Base-by-base conservation (phyloP, 352 stramenopile genomes). In the Thalassiosira hispida region DNA sequence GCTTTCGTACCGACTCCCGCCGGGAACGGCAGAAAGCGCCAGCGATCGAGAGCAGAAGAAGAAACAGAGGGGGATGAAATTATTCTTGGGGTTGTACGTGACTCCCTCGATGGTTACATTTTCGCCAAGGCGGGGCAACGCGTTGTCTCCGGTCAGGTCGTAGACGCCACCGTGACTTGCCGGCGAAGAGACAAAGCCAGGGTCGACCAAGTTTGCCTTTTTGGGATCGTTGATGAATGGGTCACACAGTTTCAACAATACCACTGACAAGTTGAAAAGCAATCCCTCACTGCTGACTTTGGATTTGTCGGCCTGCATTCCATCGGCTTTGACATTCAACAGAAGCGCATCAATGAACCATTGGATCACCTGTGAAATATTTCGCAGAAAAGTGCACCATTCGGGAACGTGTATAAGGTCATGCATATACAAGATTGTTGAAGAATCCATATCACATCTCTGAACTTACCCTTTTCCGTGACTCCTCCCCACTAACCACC, bases 61-160 rank as follows among this genome's bases (percentile, higher is more conserved):
- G 79, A 98, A 99, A 73, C 94, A 98, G 40, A 97, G 91, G 9
- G 97, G 97, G 81, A 98, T 97, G 79, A 99, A 99, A 73, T 96
- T 97, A 82, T 98, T 98, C 25, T 97, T 91, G 59, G 87, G 86
- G 61, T 77, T 76, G 73, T 93, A 94, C 3, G n/a, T 12, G 7
- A 73, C 51, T 55, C 18, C 51, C 9, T 52, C 40, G n/a, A 72
- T 47, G n/a, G 75, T 57, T 16, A 77, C 59, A 31, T 78, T 77
- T 66, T 93, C 82, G 22, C 83, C 81, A 16, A 93, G 69, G 8
- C 91, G 80, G 27, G 78, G 57, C 16, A 93, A 62, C 16, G 77
- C 75, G 78, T 91, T 66, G 52, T 92, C 85, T 22, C 90, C 88
- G 6, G 49, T 76, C 0, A 71, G 77, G 44, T 85, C 71, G 62